phyloP scores from a whole-genome alignment of 805 yeast species.

The Ogataea paraovalis region DNA sequence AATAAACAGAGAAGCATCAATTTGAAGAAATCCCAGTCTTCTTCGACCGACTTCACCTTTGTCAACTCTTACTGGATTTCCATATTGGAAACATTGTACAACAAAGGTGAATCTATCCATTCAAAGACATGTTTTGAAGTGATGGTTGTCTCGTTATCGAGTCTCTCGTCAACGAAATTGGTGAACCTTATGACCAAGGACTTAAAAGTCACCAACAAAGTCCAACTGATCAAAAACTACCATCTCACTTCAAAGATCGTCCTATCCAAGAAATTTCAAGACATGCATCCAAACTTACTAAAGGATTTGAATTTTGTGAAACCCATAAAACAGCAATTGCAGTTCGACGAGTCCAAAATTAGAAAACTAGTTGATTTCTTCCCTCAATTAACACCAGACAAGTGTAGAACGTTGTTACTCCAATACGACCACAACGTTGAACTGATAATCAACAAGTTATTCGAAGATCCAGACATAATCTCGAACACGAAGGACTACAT shows the following conservation, averaged over 20 bases:
- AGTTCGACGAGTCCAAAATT: conserved; percentile 36
- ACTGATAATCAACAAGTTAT: conserved; percentile 48
- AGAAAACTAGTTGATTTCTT: conserved; percentile 52
- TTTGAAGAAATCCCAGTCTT: neutral
- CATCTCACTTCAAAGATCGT: conserved; percentile 57
- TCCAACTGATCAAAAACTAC: conserved; percentile 37
- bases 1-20: neutral
- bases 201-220: conserved; percentile 40
- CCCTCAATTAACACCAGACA: conserved; percentile 51
- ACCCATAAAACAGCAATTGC: neutral
- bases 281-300: conserved; percentile 47
- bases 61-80: conserved; percentile 56
- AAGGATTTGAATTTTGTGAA: conserved; percentile 48
- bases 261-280: conserved; percentile 43
- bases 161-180: conserved; percentile 42
- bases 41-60: conserved; percentile 29
- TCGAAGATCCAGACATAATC: conserved; percentile 56
- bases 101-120: conserved; percentile 52
- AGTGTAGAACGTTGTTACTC: conserved; percentile 46
- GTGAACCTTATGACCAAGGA: conserved; percentile 39
- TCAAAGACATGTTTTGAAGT: conserved; percentile 43
- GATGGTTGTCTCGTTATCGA: conserved; percentile 48
- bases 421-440: conserved; percentile 53
- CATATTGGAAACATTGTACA: conserved; percentile 52
- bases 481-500: conserved; percentile 31